Evolutionary conservation across 305 asterid genomes (phyloP), one percentile per base, ranked within the genome.

Genomic region (Fraxinus ornus): DNA sequence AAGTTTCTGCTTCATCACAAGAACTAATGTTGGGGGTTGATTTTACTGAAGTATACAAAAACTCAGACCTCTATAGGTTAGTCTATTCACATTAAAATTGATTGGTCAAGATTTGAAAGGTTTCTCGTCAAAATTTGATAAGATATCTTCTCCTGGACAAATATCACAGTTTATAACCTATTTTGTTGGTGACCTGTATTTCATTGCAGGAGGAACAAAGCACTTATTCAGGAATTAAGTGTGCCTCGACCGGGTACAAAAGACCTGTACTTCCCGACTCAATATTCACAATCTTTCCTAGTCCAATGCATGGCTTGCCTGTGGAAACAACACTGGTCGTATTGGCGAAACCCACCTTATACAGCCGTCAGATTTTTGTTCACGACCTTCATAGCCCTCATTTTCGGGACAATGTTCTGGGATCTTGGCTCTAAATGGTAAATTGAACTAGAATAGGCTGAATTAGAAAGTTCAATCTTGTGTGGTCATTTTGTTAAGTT

Each of bases 251-350:
- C 92, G 0, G 91, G 85, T 80, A 81, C 92, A 7, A 75, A 88
- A 36, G 91, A 89, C 30, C 79, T 91, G 35, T 79, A 80, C 39
- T 91, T 86, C 71, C 80, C 87, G 0, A 78, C 88, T 19, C 75
- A 86, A 52, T 91, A 88, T 41, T 88, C 93, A 2, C 93, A 89
- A 74, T 28, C 93, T 28, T 86, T 90, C 86, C 68, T 83, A 62
- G 62, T 66, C 36, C 95, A 91, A 79, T 86, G 86, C 83, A 35
- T 85, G 60, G 95, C 93, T 62, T 91, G 95, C 77, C 76, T 90
- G 35, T 91, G 92, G 95, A 91, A 91, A 86, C 89, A 86, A 75
- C 85, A 89, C 84, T 84, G 87, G 85, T 90, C 93, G 2, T 91
- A 91, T 83, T 90, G 93, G 94, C 85, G 92, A 15, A 91, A 91